These are phyloP conservation scores for Dictyostelium purpureum DNA, from an alignment of 78 protist species.

Conservation along the genomic window DNA sequence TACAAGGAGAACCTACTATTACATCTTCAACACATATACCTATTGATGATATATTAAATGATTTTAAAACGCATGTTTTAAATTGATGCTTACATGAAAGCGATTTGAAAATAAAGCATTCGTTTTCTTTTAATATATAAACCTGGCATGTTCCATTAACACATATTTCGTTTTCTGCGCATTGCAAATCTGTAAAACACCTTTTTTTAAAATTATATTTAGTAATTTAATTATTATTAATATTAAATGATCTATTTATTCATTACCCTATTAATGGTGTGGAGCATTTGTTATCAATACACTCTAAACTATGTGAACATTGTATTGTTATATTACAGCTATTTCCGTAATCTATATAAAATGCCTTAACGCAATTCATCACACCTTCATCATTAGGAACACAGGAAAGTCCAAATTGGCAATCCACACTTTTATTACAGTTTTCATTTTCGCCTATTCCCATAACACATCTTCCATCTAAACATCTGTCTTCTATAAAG, in stretches of 20 bases:
- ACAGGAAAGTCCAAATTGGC: background rate
- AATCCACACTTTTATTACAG: background rate
- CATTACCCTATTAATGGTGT: slow-evolving; percentile 20
- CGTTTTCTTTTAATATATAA: background rate
- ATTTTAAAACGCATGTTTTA: background rate
- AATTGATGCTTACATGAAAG: background rate
- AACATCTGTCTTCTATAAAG: background rate
- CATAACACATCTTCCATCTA: background rate
- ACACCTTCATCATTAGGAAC: background rate
- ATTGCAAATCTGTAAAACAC: background rate
- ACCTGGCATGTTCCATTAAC: background rate
- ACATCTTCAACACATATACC: slow-evolving; percentile 7
- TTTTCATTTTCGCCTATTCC: background rate
- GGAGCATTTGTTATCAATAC: background rate
- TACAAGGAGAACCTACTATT: background rate
- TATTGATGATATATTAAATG: background rate
- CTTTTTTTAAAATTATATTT: no score
- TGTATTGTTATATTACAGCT: background rate
- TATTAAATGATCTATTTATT: no score
- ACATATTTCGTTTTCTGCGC: background rate
- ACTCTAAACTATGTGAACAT: background rate
- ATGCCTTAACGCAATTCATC: background rate
- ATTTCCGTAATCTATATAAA: background rate
- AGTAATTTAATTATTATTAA: no score
- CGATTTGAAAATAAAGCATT: background rate